Evolutionary conservation across 164 flowering plant species (phyloP), one percentile per base, ranked within the genome.

Genomic region (Stephania japonica): DNA sequence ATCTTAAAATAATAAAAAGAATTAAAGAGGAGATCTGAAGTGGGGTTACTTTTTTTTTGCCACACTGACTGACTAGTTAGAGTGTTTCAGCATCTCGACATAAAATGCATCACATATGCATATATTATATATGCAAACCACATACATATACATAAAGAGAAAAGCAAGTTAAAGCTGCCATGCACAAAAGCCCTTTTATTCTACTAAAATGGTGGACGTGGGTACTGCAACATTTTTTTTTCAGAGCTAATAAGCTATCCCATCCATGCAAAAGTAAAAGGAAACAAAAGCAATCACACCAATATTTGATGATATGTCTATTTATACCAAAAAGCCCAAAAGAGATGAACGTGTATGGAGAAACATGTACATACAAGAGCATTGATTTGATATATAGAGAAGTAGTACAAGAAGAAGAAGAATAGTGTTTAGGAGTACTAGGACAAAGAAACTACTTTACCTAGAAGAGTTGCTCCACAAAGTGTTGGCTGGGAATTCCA

Each of bases 391-490:
- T 59, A n/a, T 61, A 7, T 19, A 64, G 41, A 64, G 6, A 25
- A 13, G 41, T 25, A 26, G 32, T 23, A 63, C 32, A 21, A 23
- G 18, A 24, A 24, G 7, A 64, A 64, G 41, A 64, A 64, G 64
- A 42, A 68, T 6, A 43, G 25, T 19, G 21, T 14, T 7, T n/a
- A 70, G 24, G 32, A 41, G 41, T 59, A 38, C 27, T 56, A 32
- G 50, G 7, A 19, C 53, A 43, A 19, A 42, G 9, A 23, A 62
- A 7, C 56, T 21, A 7, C 56, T 21, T 27, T 74, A 86, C 91
- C 89, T 85, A 44, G 88, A 85, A 56, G 89, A 88, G 66, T 85
- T 86, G 62, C 83, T 85, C 89, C 89, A 85, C 0, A 83, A 72
- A 41, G 85, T 82, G 27, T 72, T 64, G 71, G 83, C 75, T 44